Conservation (phyloP, 257 asterid genomes). For the Penstemon eatonii region DNA sequence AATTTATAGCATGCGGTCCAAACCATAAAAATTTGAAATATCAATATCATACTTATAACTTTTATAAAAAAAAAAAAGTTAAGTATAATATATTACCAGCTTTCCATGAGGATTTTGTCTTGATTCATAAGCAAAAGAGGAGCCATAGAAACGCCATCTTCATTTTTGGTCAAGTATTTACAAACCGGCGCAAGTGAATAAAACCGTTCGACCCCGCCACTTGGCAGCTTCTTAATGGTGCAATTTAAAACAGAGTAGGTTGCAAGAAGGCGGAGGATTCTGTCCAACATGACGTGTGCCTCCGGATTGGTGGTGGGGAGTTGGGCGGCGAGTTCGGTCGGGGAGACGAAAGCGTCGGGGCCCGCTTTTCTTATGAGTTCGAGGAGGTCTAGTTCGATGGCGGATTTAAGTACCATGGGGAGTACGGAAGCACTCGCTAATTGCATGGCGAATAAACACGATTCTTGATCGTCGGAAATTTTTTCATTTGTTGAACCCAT, state of each 20-base stretch:
- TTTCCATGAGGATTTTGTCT: constrained; percentile 32
- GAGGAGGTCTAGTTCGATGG: constrained; percentile 37
- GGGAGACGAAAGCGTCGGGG: constrained; percentile 17
- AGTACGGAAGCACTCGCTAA: constrained; percentile 7
- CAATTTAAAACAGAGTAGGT: constrained; percentile 30
- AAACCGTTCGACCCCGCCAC: constrained; percentile 22
- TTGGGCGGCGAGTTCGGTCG: constrained; percentile 31
- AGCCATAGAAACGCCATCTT: constrained; percentile 33
- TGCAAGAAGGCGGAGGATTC: constrained; percentile 41
- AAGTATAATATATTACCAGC: too few species aligned
- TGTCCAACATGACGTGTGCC: constrained; percentile 33
- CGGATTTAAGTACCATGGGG: constrained; percentile 30
- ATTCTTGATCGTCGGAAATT: constrained; percentile 9
- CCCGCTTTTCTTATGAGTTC: constrained; percentile 36
- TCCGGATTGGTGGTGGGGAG: constrained; percentile 23
- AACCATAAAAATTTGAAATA: too few species aligned
- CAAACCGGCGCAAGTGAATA: constrained; percentile 35
- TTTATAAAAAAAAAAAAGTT: too few species aligned
- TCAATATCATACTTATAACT: background rate
- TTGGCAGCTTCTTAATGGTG: background rate
- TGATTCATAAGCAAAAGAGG: constrained; percentile 25
- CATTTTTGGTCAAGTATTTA: constrained; percentile 31
- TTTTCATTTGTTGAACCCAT: too few species aligned
- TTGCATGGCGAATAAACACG: constrained; percentile 22
- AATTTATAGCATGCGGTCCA: too few species aligned